Percentiles rank a stretch among this genome's conserved stretches.
These are phyloP conservation scores for Vitis vinifera DNA, from an alignment of 164 flowering plant genomes.

Conservation along the genomic window ASM3070453v1 NC_081823.1:26099501-26100000, in stretches of 20 bases:
- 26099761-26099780: conserved; percentile 3
- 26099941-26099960: conserved; percentile 71
- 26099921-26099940: conserved; percentile 75
- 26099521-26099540: no score
- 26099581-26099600: neutral
- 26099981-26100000: conserved; percentile 90
- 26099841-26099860: neutral
- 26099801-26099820: conserved; percentile 11
- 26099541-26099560: no score
- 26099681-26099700: no score
- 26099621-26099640: no score
- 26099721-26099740: neutral
- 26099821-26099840: neutral
- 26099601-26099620: neutral
- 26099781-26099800: conserved; percentile 24
- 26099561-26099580: no score
- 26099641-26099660: no score
- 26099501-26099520: no score
- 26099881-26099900: conserved; percentile 12
- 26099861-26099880: conserved; percentile 13
- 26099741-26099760: neutral
- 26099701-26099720: no score
- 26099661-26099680: no score
- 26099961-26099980: conserved; percentile 64
- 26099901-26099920: conserved; percentile 46